Evolutionary conservation across 352 stramenopile genomes (phyloP), one percentile per base, ranked within the genome.

Genomic region (Elongisporangium senticosum): DNA sequence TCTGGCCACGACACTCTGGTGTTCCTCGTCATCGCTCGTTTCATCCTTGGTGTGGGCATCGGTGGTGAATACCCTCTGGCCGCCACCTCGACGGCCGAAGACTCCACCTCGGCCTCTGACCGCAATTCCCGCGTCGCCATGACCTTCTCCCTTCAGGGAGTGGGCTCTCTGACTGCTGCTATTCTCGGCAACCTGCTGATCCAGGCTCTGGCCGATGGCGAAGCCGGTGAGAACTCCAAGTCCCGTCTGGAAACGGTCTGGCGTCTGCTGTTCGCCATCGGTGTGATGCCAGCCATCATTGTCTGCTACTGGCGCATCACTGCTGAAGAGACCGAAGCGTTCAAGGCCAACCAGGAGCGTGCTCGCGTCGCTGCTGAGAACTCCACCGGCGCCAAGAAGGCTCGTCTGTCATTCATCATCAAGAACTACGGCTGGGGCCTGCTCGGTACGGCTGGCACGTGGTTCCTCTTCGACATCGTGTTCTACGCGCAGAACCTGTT

Each of bases 381-480:
- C 23, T 33, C 28, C n/a, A 40, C 20, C 14, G 22, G 24, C 3
- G 47, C 53, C 17, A 64, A 50, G 48, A 28, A 39, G n/a, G 23
- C 49, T 13, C 62, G 55, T 2, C 22, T 87, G 8, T 21, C 19
- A 4, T 81, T 87, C 62, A 81, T 89, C 24, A 22, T 82, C 17
- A 65, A 64, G 6, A 57, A 89, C 64, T 87, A 87, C 59, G 66
- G 77, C 15, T 55, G 63, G 17, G 63, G 68, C 13, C 62, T 95
- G 6, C 33, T 93, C 5, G 86, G 83, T 1, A 89, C 77, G 40
- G 83, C 86, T 0, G 82, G 78, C 57, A 79, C 79, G 52, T 96
- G 86, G 84, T 93, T 96, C 63, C 75, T 94, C 11, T 92, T 93
- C 60, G 86, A 94, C 59, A 86, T 96, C 55, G 77, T 90, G 2